These are phyloP conservation scores for Daldinia sp. DNA, from an alignment of 2,329 filamentous ascomycete genomes.

Conservation along the genomic window DNA sequence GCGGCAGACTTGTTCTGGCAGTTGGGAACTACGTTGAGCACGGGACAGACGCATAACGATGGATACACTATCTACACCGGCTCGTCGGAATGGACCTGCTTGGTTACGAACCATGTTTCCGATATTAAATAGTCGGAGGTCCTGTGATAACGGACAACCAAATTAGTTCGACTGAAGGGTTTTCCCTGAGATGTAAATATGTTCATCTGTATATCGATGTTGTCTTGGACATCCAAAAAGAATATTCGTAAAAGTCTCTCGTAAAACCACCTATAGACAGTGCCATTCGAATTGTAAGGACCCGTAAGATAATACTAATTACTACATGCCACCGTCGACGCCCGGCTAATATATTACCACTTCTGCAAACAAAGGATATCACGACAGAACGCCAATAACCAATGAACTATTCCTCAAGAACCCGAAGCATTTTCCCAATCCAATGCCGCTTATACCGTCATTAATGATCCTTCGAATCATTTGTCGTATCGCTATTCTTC, in stretches of 20 bases:
- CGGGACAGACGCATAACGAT: slow-evolving; percentile 53
- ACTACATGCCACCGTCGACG: neutral
- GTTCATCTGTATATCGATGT: too few relatives aligned
- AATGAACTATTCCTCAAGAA: neutral
- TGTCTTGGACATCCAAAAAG: too few relatives aligned
- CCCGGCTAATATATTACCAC: neutral
- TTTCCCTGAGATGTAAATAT: too few relatives aligned
- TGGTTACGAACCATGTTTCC: slow-evolving; percentile 56
- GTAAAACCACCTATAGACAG: too few relatives aligned
- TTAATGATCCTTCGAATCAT: slow-evolving; percentile 11
- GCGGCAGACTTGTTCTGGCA: slow-evolving; percentile 47
- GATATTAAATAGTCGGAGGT: slow-evolving; percentile 38
- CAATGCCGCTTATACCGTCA: neutral
- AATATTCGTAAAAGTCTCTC: too few relatives aligned
- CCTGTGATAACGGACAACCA: neutral
- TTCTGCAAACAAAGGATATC: slow-evolving; percentile 23
- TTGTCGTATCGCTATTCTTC: slow-evolving; percentile 10
- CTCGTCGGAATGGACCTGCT: slow-evolving; percentile 52
- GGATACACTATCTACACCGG: slow-evolving; percentile 57
- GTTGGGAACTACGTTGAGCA: slow-evolving; percentile 48
- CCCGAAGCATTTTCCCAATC: neutral
- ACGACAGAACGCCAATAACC: slow-evolving; percentile 10
- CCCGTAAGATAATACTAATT: neutral
- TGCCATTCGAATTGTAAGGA: neutral
- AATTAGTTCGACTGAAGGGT: too few relatives aligned